These are phyloP conservation scores for Candida caryicola DNA, from an alignment of 805 yeast species.

Conservation along the genomic window DNA sequence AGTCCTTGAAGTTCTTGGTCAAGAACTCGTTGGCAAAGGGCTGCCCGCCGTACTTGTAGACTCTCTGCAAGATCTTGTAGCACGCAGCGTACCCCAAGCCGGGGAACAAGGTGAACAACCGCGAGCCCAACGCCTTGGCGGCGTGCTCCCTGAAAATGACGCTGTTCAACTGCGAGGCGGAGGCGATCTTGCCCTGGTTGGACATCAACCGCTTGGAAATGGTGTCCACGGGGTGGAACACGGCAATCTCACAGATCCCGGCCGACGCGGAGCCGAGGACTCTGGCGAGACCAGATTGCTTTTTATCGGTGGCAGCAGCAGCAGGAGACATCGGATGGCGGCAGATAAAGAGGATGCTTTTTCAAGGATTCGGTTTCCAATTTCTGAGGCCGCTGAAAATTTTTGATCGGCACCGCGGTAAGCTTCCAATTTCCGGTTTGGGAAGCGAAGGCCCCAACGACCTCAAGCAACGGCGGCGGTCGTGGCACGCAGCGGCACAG, in stretches of 20 bases:
- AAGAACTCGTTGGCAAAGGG: slow-evolving; percentile 96
- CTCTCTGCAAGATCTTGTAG: slow-evolving; percentile 94
- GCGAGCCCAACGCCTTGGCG: slow-evolving; percentile 60
- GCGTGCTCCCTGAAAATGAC: slow-evolving; percentile 88
- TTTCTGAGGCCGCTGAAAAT: slow-evolving; percentile 4
- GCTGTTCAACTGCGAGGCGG: slow-evolving; percentile 64
- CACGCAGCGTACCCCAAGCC: slow-evolving; percentile 98
- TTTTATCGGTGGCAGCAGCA: slow-evolving; percentile 55
- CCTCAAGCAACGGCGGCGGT: too few relatives aligned
- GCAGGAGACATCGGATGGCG: slow-evolving; percentile 33
- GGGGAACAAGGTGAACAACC: slow-evolving; percentile 86
- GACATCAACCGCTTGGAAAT: slow-evolving; percentile 94
- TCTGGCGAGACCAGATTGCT: slow-evolving; percentile 86
- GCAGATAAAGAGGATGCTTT: slow-evolving; percentile 4
- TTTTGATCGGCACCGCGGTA: slow-evolving; percentile 12
- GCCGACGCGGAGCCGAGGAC: slow-evolving; percentile 98
- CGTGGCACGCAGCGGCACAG: too few relatives aligned
- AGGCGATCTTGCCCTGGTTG: slow-evolving; percentile 66
- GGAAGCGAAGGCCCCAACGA: background rate
- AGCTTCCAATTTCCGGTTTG: slow-evolving; percentile 2
- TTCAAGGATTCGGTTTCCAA: slow-evolving; percentile 1
- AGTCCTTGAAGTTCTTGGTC: slow-evolving; percentile 64
- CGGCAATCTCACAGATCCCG: slow-evolving; percentile 93
- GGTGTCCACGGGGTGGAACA: slow-evolving; percentile 98
- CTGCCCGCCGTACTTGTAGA: slow-evolving; percentile 98